Percentiles rank a stretch among this genome's conserved stretches.
Conservation (phyloP, 2,329 filamentous ascomycete species). For the Aschersonia sp. region DNA sequence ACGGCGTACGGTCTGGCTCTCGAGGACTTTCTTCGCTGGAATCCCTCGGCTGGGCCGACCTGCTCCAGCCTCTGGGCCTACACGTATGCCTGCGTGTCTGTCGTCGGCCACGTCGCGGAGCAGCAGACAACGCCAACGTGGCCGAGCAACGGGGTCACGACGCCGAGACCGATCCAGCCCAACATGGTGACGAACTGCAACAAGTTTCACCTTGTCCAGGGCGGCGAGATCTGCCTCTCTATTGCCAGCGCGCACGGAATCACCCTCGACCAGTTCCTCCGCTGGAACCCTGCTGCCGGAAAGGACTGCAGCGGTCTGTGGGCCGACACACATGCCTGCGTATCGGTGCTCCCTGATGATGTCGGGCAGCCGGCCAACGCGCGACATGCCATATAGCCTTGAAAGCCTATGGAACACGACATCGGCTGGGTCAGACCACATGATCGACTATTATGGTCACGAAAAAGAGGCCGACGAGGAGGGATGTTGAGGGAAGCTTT, state of each 20-base stretch:
- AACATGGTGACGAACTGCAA: conserved; percentile 4
- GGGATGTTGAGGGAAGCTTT: no score
- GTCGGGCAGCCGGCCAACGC: no score
- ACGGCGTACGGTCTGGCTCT: conserved; percentile 8
- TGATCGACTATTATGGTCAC: no score
- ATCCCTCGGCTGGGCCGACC: conserved; percentile 4
- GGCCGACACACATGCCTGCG: conserved; percentile 4
- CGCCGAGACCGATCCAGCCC: conserved; percentile 5
- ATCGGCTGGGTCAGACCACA: no score
- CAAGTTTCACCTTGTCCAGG: conserved; percentile 4
- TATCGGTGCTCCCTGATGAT: neutral
- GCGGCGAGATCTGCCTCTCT: neutral
- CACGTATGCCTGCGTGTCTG: neutral
- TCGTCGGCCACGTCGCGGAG: neutral
- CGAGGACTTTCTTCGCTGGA: conserved; percentile 11
- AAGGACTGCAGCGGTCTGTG: conserved; percentile 3
- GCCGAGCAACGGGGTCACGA: conserved; percentile 4
- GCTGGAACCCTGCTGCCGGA: conserved; percentile 5
- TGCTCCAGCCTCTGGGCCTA: conserved; percentile 5
- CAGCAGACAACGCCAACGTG: neutral
- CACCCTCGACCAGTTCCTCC: neutral
- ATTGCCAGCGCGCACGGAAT: neutral
- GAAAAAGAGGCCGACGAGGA: no score
- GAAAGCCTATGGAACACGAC: no score
- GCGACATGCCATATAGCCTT: no score